Base-by-base conservation (phyloP, 2,329 filamentous ascomycete species). In the Aureobasidium namibiae region DNA sequence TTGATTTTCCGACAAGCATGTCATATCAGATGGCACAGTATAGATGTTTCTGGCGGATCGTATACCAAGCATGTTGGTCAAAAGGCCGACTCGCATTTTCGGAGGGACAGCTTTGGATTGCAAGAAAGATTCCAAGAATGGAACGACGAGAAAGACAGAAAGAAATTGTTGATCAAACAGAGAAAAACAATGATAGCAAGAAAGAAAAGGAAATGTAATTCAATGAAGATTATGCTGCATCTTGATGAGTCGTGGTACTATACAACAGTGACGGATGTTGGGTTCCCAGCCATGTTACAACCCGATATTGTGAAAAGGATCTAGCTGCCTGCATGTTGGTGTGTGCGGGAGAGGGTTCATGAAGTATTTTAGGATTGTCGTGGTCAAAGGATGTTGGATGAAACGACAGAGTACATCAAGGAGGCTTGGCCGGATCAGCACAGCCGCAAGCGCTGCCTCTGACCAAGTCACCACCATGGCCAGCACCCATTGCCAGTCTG, bases 371-470 rank as follows among this genome's bases (percentile, higher is more conserved):
- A 23, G 18, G 16, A 29, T 16, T 26, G 3, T 29, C 23, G 26
- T 26, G 23, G 48, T 39, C 48, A 48, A n/a, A n/a, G n/a, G n/a
- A n/a, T n/a, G n/a, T n/a, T n/a, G n/a, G n/a, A 23, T 54, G 50
- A 54, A 53, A 53, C 49, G 24, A 18, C 33, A 14, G n/a, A n/a
- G 34, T 18, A 38, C 34, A 31, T 39, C 23, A 39, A 39, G 36
- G 34, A 36, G 42, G 52, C 52, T 56, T 56, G 52, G 52, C 52
- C 39, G 52, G 50, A 36, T 44, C 52, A 45, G 52, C 52, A 54
- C 50, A 54, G 50, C 36, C 50, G 50, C 50, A 54, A 42, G 36
- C 36, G 50, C 50, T 54, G 50, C 50, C 50, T 54, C 50, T 4
- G 24, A 45, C 21, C 33, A 29, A 21, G 50, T 42, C 38, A 54